Evolutionary conservation across 768 basidiomycete species (phyloP).

Genomic region (Jaapia argillacea): DNA sequence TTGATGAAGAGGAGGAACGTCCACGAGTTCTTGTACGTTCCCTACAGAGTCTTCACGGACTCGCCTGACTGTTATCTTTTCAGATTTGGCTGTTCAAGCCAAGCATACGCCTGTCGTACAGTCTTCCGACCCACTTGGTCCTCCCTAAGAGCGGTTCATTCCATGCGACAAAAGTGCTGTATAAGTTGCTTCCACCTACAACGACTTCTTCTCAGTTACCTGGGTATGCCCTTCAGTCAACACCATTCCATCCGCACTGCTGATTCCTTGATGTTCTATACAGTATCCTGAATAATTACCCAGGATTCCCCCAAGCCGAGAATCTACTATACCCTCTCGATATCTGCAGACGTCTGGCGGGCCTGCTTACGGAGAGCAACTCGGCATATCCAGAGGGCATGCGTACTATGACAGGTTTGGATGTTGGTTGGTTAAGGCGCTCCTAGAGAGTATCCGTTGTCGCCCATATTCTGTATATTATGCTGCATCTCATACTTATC

Average conservation of each 20-base stretch:
- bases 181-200: slow-evolving; percentile 61
- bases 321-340: slow-evolving; percentile 74
- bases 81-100: slow-evolving; percentile 97
- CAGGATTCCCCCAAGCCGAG: slow-evolving; percentile 84
- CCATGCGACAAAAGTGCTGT: slow-evolving; percentile 76
- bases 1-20: slow-evolving; percentile 79
- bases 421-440: slow-evolving; percentile 69
- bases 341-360: slow-evolving; percentile 63
- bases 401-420: slow-evolving; percentile 71
- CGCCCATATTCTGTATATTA: not conserved
- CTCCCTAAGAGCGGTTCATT: slow-evolving; percentile 56
- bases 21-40: slow-evolving; percentile 66
- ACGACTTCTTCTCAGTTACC: slow-evolving; percentile 42
- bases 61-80: not conserved
- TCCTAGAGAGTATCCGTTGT: slow-evolving; percentile 6
- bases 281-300: slow-evolving; percentile 59
- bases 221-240: slow-evolving; percentile 31
- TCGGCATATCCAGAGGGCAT: slow-evolving; percentile 63
- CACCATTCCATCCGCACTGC: too few species aligned
- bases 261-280: slow-evolving; percentile 1
- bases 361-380: slow-evolving; percentile 69
- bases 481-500: not conserved
- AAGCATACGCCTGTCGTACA: slow-evolving; percentile 69
- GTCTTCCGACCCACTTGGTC: slow-evolving; percentile 38
- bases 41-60: not conserved